phyloP scores from a whole-genome alignment of 2,329 filamentous ascomycete species.

The Fusarium stilboides region DNA sequence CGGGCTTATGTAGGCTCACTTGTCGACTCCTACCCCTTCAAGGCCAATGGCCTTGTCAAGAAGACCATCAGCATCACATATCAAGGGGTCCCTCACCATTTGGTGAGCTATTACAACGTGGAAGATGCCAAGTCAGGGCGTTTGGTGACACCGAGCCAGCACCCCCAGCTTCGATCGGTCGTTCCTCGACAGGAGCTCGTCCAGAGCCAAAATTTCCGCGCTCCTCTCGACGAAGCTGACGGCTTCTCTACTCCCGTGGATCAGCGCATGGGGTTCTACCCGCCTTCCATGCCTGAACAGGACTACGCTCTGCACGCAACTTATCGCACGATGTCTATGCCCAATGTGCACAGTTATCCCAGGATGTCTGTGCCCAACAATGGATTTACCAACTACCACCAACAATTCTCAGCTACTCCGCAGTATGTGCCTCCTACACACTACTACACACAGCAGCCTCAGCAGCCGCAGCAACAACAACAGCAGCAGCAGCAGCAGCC shows the following conservation, averaged over 20 bases:
- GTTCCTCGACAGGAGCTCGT: slow-evolving; percentile 71
- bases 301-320: slow-evolving; percentile 25
- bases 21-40: slow-evolving; percentile 92
- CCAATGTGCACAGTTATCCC: slow-evolving; percentile 30
- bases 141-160: slow-evolving; percentile 71
- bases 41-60: slow-evolving; percentile 85
- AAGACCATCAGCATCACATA: slow-evolving; percentile 90
- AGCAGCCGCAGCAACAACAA: not conserved
- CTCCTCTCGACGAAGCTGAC: slow-evolving; percentile 74
- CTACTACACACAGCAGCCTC: not conserved
- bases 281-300: slow-evolving; percentile 22
- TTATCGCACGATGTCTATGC: slow-evolving; percentile 48
- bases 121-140: slow-evolving; percentile 79
- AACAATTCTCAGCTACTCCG: not conserved
- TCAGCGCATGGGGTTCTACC: slow-evolving; percentile 8
- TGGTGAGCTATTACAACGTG: slow-evolving; percentile 91
- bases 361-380: not conserved
- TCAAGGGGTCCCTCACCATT: slow-evolving; percentile 82
- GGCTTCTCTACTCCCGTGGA: not conserved
- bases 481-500: slow-evolving; percentile 1
- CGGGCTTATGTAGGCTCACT: slow-evolving; percentile 80
- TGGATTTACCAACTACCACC: not conserved
- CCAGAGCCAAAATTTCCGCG: slow-evolving; percentile 76
- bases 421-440: not conserved
- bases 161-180: slow-evolving; percentile 57